phyloP scores from a whole-genome alignment of 1,139 yeast genomes.

The Yamadazyma triangularis region DNA sequence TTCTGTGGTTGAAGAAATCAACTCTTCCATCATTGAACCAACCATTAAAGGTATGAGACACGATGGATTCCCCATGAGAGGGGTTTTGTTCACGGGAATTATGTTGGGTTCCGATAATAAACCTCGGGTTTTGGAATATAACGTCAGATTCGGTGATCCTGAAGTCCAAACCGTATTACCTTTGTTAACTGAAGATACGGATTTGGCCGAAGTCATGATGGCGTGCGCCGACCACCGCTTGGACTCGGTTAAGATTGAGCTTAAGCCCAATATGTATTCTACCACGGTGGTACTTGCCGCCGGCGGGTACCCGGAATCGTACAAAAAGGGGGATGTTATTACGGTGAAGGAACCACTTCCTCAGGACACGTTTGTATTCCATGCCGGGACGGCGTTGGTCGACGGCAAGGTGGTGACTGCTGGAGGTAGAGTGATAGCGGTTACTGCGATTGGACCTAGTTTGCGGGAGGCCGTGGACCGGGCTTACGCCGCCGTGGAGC shows the following conservation, averaged over 20 bases:
- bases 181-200: slow-evolving; percentile 74
- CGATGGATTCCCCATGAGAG: slow-evolving; percentile 94
- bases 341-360: slow-evolving; percentile 49
- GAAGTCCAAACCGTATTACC: slow-evolving; percentile 97
- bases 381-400: slow-evolving; percentile 76
- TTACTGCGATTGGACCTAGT: slow-evolving; percentile 78
- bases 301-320: slow-evolving; percentile 91
- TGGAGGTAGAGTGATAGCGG: slow-evolving; percentile 97
- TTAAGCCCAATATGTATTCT: slow-evolving; percentile 60
- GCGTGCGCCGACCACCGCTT: slow-evolving; percentile 95
- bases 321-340: slow-evolving; percentile 83
- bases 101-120: slow-evolving; percentile 76
- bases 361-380: slow-evolving; percentile 69
- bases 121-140: slow-evolving; percentile 94
- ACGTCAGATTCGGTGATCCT: slow-evolving; percentile 98
- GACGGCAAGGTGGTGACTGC: slow-evolving; percentile 68
- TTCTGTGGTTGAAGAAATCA: slow-evolving; percentile 61
- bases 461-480: slow-evolving; percentile 76
- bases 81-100: slow-evolving; percentile 94
- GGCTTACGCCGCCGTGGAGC: slow-evolving; percentile 82
- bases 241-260: slow-evolving; percentile 70
- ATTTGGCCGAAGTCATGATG: slow-evolving; percentile 84
- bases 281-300: slow-evolving; percentile 96
- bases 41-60: slow-evolving; percentile 95
- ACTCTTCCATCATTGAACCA: slow-evolving; percentile 74